Conservation (phyloP, 2,329 filamentous ascomycete species). For the Sporothrix schenckii region DNA sequence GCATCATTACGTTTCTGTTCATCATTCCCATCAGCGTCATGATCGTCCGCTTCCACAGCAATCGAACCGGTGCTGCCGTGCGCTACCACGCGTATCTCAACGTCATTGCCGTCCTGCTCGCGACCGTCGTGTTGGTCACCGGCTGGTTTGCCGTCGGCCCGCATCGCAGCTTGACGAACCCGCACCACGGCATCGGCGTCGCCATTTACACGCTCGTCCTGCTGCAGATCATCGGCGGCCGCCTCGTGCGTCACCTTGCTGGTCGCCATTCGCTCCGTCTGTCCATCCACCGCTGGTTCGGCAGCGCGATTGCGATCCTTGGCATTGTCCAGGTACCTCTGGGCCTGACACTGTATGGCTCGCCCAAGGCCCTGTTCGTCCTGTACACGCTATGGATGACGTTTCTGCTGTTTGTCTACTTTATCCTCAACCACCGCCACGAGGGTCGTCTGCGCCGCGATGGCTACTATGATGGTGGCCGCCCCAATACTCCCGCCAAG, state of each 20-base stretch:
- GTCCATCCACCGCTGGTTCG: constrained; percentile 85
- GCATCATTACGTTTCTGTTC: constrained; percentile 72
- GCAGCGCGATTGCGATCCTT: constrained; percentile 74
- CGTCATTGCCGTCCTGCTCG: constrained; percentile 66
- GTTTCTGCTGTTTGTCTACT: constrained; percentile 73
- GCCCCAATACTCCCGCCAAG: constrained; percentile 53
- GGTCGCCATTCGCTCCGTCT: constrained; percentile 55
- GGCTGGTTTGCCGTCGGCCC: constrained; percentile 80
- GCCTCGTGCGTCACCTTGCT: constrained; percentile 60
- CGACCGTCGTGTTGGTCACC: constrained; percentile 71
- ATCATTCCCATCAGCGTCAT: constrained; percentile 75
- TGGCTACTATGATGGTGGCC: constrained; percentile 58
- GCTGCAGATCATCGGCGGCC: constrained; percentile 70
- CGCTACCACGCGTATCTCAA: constrained; percentile 75
- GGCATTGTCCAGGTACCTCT: constrained; percentile 86
- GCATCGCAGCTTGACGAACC: constrained; percentile 72
- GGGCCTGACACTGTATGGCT: constrained; percentile 89
- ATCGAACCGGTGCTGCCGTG: constrained; percentile 63
- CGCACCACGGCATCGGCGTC: constrained; percentile 81
- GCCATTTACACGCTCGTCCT: constrained; percentile 75
- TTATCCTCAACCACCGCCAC: constrained; percentile 74
- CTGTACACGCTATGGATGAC: constrained; percentile 79
- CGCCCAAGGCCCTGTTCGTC: constrained; percentile 81
- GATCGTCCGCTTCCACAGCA: constrained; percentile 69
- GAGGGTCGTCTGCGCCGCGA: constrained; percentile 54